These are phyloP conservation scores for Euphrasia arctica DNA, from an alignment of 305 asterid genomes.

Conservation along the genomic window DNA sequence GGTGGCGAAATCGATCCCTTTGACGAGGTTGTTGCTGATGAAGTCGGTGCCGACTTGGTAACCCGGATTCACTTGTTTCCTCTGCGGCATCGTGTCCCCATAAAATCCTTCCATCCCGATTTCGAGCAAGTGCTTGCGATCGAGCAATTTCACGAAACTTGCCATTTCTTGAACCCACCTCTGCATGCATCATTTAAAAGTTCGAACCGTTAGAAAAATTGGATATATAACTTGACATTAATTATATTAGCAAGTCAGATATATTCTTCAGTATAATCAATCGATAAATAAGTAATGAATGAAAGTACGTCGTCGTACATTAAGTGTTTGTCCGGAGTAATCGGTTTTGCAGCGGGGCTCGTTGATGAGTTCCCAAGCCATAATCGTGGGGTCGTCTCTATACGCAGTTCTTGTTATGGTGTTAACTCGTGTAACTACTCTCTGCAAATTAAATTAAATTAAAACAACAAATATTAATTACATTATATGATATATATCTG, in stretches of 20 bases:
- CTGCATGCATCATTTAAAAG: no score
- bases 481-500: no score
- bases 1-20: conserved; percentile 64
- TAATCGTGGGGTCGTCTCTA: conserved; percentile 59
- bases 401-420: conserved; percentile 43
- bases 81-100: conserved; percentile 57
- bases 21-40: conserved; percentile 48
- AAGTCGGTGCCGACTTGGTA: conserved; percentile 79
- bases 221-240: no score
- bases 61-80: conserved; percentile 63
- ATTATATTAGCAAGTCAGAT: no score
- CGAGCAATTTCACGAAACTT: conserved; percentile 55
- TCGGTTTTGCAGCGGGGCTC: conserved; percentile 76
- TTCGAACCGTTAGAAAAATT: no score
- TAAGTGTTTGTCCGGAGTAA: conserved; percentile 54
- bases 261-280: background rate
- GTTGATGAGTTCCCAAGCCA: conserved; percentile 88
- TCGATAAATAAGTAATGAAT: background rate
- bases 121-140: conserved; percentile 55
- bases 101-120: conserved; percentile 88
- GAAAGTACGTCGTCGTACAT: conserved; percentile 24
- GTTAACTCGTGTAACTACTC: conserved; percentile 56
- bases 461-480: no score
- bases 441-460: conserved; percentile 35
- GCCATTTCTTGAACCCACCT: conserved; percentile 83